Base-by-base conservation (phyloP, 495 filamentous ascomycete genomes). In the Aspergillus panamensis region DNA sequence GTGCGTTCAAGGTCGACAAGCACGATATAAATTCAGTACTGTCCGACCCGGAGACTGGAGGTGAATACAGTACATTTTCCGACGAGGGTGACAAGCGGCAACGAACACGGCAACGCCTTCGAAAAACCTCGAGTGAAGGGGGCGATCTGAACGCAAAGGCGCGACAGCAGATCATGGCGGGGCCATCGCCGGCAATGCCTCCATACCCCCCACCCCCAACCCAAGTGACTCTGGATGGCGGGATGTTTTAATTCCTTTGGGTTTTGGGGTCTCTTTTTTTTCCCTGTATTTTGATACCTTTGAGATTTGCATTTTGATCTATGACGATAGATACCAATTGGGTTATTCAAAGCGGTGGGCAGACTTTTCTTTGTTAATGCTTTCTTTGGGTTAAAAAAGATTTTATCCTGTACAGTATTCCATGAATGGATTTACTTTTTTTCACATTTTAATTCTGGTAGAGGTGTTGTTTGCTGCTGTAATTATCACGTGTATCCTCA, bases 41-140 rank as follows among this genome's bases (percentile, higher is more conserved):
- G 19, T 48, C 7, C 25, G 70, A 69, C 14, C 63, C 62, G 47
- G 74, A 52, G 50, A 57, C 66, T 13, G 66, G 57, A 2, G 79
- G 78, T 14, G 80, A 81, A 53, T 72, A 73, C 6, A 81, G 76
- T 52, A 70, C 63, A 16, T 82, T 83, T 54, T 77, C 73, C 0
- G 74, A 73, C 21, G 81, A 83, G 49, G 71, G 71, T 8, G 84
- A 87, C 64, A 80, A 62, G 67, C 79, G 66, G 21, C 68, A 62
- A 37, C 61, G 60, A 60, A 72, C 62, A 51, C 76, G 79, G 32
- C 74, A 79, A 37, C 73, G 78, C 44, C 70, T 85, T 6, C 80
- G 82, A 62, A 84, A 87, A 55, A 68, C 69, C 30, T 77, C 72
- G 20, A 80, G 75, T 60, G 80, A 80, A 59, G 73, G 71, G 10